Evolutionary conservation across 2,329 filamentous ascomycete genomes (phyloP), one percentile per base, ranked within the genome.

Genomic region (Ascochyta lentis): DNA sequence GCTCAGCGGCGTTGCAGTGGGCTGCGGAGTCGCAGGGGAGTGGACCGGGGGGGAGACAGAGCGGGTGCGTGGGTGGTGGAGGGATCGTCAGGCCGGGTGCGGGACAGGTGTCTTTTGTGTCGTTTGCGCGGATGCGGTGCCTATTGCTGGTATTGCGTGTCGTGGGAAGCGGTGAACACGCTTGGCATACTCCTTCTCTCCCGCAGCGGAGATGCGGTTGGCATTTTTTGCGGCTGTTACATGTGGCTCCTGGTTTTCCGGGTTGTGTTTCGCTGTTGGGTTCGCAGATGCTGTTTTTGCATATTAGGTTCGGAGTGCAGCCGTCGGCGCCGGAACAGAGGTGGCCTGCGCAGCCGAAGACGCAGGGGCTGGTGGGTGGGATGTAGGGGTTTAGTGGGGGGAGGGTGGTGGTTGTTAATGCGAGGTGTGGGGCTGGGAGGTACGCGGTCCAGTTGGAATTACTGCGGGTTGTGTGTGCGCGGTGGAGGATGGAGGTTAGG

Each of bases 251-350:
- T 6, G 62, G 37, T 27, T 65, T 61, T 3, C 72, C 72, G 0
- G 69, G 72, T 38, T 73, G 70, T 2, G 38, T 43, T 6, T 59
- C 59, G 0, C 40, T 10, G 29, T 64, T 65, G 4, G 22, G 40
- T n/a, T 58, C 56, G 58, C 72, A 74, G 26, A 74, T 47, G 49
- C 59, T 67, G 46, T 75, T 74, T 16, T 69, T 73, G 58, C 72
- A 75, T 2, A 72, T 24, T 0, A 74, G 63, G 12, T 63, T 39
- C 0, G 71, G 68, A 0, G 33, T 7, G 48, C 72, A 75, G 4
- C 56, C 61, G 39, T 75, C 72, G 2, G 65, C 50, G 0, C 64
- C 54, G 54, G 66, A 60, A 44, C 72, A 75, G 3, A 75, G 59
- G 8, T 64, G 65, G 29, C 72, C 71, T 19, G 56, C 55, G 47